Evolutionary conservation across 1,284 basidiomycete genomes (phyloP), one percentile per base, ranked within the genome.

Genomic region (Tylopilus sp.): DNA sequence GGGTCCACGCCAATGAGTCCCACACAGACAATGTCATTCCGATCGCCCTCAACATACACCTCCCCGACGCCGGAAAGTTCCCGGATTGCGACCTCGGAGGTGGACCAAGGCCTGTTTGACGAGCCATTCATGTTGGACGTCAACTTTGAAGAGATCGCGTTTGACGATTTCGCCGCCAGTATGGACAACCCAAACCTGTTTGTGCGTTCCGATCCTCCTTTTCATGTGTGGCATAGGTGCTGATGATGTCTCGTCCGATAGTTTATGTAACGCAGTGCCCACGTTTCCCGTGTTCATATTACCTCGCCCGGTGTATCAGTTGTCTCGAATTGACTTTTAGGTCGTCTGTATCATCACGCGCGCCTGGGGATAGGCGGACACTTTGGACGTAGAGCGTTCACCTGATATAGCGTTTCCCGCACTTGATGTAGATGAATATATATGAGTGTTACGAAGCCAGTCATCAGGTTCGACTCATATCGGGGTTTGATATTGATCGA

Each of bases 81-180:
- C 9, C 50, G 38, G 44, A 23, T 44, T 18, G 23, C 55, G 5
- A 25, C 39, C 0, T n/a, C n/a, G n/a, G 47, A 44, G 16, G 28
- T 29, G 26, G 58, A 66, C 9, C 65, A 66, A 47, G 62, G 52
- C 41, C 21, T 62, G 28, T 65, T 66, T 36, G 63, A 64, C 44
- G 63, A 55, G 40, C 65, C 63, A 31, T 67, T 64, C 52, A 59
- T 61, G 52, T 42, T 65, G 48, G 63, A 65, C 46, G 62, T 65
- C 41, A 59, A 50, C 41, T 49, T 68, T 38, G 63, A 67, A 5
- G 50, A 62, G 19, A 16, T 64, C 25, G 35, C 52, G 0, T 65
- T 65, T 38, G 65, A 65, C 33, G 65, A 65, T 19, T 53, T 61
- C 21, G 49, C 53, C 11, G 39, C 52, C 18, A 55, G 52, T 25